Conservation (phyloP, 2,329 filamentous ascomycete genomes). For the Microdochium bolleyi region DNA sequence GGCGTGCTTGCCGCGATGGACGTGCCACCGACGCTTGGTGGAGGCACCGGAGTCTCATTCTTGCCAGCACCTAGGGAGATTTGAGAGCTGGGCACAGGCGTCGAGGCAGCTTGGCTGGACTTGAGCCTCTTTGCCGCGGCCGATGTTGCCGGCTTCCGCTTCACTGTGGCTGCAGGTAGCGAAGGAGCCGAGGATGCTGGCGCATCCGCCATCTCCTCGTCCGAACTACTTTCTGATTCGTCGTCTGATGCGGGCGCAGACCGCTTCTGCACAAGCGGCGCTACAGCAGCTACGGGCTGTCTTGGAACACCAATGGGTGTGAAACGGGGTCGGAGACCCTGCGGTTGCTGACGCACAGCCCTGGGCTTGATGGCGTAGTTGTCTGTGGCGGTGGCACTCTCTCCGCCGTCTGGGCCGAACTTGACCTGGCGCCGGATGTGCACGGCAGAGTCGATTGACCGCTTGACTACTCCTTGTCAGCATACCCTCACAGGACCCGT, state of each 20-base stretch:
- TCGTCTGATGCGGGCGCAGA: slow-evolving; percentile 24
- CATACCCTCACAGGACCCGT: no score
- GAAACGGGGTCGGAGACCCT: slow-evolving; percentile 59
- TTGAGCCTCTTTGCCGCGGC: slow-evolving; percentile 30
- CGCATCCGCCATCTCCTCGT: slow-evolving; percentile 34
- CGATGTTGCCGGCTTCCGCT: slow-evolving; percentile 14
- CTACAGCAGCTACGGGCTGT: slow-evolving; percentile 4
- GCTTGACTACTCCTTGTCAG: slow-evolving; percentile 25
- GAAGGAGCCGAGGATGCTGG: slow-evolving; percentile 15
- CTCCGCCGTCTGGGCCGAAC: slow-evolving; percentile 34
- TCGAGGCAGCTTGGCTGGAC: slow-evolving; percentile 24
- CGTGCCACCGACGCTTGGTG: slow-evolving; percentile 12
- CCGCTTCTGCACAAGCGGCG: slow-evolving; percentile 11
- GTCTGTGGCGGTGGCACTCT: slow-evolving; percentile 28
- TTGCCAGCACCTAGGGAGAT: slow-evolving; percentile 17
- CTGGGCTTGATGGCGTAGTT: slow-evolving; percentile 37
- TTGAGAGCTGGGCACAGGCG: slow-evolving; percentile 2
- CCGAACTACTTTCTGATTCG: slow-evolving; percentile 34
- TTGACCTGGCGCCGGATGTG: slow-evolving; percentile 57
- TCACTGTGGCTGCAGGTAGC: slow-evolving; percentile 7
- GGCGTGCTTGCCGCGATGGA: neutral
- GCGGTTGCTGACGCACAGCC: slow-evolving; percentile 55
- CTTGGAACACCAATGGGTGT: slow-evolving; percentile 52
- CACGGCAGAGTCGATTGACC: slow-evolving; percentile 48
- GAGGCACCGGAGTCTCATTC: slow-evolving; percentile 23